Conservation (phyloP, 2,329 filamentous ascomycete species). For the Claviceps purpurea region DNA sequence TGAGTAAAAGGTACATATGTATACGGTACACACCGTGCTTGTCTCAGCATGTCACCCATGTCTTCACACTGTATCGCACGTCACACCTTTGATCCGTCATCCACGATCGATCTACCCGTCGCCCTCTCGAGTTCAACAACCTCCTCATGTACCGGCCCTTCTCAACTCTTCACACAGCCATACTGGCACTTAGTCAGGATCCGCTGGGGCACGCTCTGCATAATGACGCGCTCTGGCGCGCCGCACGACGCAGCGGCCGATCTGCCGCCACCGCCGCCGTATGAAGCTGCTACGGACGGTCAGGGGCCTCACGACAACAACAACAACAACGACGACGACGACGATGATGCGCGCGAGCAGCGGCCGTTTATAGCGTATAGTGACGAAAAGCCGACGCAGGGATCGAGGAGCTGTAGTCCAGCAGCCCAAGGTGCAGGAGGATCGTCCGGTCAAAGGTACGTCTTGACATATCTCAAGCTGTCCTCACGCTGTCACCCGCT, state of each 20-base stretch:
- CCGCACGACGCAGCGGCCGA: neutral
- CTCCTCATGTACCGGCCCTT: too few relatives aligned
- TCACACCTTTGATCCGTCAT: too few relatives aligned
- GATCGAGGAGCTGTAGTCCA: neutral
- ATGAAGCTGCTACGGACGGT: neutral
- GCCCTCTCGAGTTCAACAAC: too few relatives aligned
- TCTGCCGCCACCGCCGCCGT: conserved; percentile 1
- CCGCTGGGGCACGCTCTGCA: neutral
- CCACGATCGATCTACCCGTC: too few relatives aligned
- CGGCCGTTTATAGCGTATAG: neutral
- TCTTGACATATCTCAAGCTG: neutral
- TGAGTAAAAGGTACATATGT: too few relatives aligned
- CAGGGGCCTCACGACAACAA: neutral
- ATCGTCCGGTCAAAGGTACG: neutral
- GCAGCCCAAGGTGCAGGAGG: neutral
- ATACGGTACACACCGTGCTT: too few relatives aligned
- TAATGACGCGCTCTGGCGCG: neutral
- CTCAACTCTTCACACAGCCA: too few relatives aligned
- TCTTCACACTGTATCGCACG: too few relatives aligned
- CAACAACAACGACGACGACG: neutral
- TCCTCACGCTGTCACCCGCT: neutral
- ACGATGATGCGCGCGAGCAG: neutral
- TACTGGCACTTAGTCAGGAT: neutral
- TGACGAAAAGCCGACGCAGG: neutral
- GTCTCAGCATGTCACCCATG: too few relatives aligned